These are phyloP conservation scores for Metschnikowia orientalis DNA, from an alignment of 805 yeast genomes.

Conservation along the genomic window DNA sequence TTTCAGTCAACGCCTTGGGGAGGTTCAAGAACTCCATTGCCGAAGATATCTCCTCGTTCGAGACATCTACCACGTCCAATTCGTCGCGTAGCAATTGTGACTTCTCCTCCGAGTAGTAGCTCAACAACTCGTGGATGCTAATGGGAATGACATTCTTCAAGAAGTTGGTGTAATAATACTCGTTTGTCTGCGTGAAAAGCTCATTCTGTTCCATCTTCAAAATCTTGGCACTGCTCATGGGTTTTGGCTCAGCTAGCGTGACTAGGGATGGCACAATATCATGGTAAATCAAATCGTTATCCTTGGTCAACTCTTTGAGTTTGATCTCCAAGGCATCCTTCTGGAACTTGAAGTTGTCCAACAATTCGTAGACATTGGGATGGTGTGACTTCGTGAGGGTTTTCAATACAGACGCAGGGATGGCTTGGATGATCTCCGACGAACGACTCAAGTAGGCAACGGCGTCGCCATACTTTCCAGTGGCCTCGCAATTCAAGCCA, in stretches of 20 bases:
- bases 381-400: slow-evolving; percentile 20
- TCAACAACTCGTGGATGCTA: slow-evolving; percentile 79
- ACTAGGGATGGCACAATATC: slow-evolving; percentile 62
- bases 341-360: slow-evolving; percentile 40
- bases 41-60: slow-evolving; percentile 73
- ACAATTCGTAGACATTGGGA: slow-evolving; percentile 31
- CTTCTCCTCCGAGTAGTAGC: slow-evolving; percentile 85
- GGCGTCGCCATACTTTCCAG: slow-evolving; percentile 68
- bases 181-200: slow-evolving; percentile 41
- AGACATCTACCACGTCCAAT: slow-evolving; percentile 68
- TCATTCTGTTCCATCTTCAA: slow-evolving; percentile 46
- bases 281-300: slow-evolving; percentile 87
- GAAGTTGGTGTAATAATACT: slow-evolving; percentile 44
- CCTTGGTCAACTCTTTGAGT: slow-evolving; percentile 54
- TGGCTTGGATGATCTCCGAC: slow-evolving; percentile 33
- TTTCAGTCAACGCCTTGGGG: slow-evolving; percentile 58
- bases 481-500: slow-evolving; percentile 49
- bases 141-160: slow-evolving; percentile 81
- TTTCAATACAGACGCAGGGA: slow-evolving; percentile 14
- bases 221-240: slow-evolving; percentile 64
- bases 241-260: slow-evolving; percentile 60
- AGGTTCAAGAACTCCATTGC: slow-evolving; percentile 76
- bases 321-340: slow-evolving; percentile 37
- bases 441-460: slow-evolving; percentile 61
- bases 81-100: slow-evolving; percentile 71